These are phyloP conservation scores for Volutella citrinella DNA, from an alignment of 2,329 filamentous ascomycete species.

Conservation along the genomic window DNA sequence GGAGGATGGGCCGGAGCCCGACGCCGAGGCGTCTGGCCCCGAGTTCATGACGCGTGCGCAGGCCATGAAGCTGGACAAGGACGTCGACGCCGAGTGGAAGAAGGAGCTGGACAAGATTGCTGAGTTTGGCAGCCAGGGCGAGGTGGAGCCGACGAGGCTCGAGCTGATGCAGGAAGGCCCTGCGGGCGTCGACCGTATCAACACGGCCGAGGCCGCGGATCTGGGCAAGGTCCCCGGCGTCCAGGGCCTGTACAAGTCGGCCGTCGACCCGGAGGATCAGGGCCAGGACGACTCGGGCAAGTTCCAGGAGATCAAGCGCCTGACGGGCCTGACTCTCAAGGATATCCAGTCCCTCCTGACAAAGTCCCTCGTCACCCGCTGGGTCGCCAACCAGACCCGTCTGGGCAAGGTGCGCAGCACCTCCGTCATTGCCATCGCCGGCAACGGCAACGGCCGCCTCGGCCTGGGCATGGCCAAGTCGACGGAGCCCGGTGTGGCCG, in stretches of 20 bases:
- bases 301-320: conserved; percentile 51
- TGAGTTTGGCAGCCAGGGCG: conserved; percentile 26
- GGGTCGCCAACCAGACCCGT: conserved; percentile 89
- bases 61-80: conserved; percentile 36
- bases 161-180: conserved; percentile 37
- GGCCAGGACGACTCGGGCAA: conserved; percentile 49
- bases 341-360: conserved; percentile 55
- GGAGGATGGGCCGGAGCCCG: conserved; percentile 25
- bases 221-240: conserved; percentile 54
- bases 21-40: conserved; percentile 21
- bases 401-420: conserved; percentile 84
- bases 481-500: conserved; percentile 65
- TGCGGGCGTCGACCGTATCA: conserved; percentile 28
- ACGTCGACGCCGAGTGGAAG: conserved; percentile 34
- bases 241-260: conserved; percentile 46
- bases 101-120: conserved; percentile 36
- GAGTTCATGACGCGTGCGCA: conserved; percentile 33
- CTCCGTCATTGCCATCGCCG: conserved; percentile 78
- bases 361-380: conserved; percentile 72
- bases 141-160: conserved; percentile 31
- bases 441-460: conserved; percentile 80
- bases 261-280: conserved; percentile 47
- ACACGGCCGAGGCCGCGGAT: conserved; percentile 46
- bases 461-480: conserved; percentile 91
- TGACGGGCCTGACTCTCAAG: conserved; percentile 51